Evolutionary conservation across 2,329 filamentous ascomycete genomes (phyloP).

Genomic region (Zymoseptoria tritici): DNA sequence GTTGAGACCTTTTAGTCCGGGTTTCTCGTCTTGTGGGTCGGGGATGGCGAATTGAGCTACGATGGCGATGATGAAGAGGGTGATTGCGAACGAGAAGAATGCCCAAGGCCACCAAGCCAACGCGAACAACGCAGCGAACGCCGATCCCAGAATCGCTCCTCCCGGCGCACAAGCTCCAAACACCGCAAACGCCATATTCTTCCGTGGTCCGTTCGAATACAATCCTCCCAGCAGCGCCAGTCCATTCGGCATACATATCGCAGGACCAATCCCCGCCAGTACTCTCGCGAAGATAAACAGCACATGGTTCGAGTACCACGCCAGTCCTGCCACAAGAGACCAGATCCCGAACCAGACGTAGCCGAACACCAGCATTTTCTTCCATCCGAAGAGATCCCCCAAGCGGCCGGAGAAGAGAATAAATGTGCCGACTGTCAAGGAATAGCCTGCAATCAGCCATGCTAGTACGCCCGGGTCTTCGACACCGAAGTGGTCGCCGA

Average conservation of each 20-base stretch:
- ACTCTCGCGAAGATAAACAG: conserved; percentile 32
- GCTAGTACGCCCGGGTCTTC: conserved; percentile 36
- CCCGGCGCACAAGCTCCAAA: conserved; percentile 31
- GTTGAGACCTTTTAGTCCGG: conserved; percentile 8
- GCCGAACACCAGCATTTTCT: conserved; percentile 35
- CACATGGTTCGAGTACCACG: conserved; percentile 27
- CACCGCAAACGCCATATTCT: conserved; percentile 33
- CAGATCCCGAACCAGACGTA: conserved; percentile 36
- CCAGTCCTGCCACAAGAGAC: conserved; percentile 35
- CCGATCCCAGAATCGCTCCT: conserved; percentile 29
- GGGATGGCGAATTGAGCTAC: conserved; percentile 21
- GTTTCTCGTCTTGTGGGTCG: conserved; percentile 15
- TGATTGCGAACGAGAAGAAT: conserved; percentile 19
- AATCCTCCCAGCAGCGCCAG: conserved; percentile 30
- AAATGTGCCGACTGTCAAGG: conserved; percentile 39
- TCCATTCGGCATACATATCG: conserved; percentile 31
- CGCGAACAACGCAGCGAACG: conserved; percentile 28
- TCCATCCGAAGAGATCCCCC: conserved; percentile 40
- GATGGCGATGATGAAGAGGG: conserved; percentile 12
- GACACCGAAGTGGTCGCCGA: conserved; percentile 34
- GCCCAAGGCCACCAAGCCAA: conserved; percentile 27
- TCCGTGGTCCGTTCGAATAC: conserved; percentile 29
- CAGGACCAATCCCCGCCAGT: conserved; percentile 34
- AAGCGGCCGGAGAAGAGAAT: conserved; percentile 40
- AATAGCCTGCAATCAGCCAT: conserved; percentile 40